Base-by-base conservation (phyloP, 225 moss, liverwort and hornwort genomes). In the Pseudisothecium myosuroides region DNA sequence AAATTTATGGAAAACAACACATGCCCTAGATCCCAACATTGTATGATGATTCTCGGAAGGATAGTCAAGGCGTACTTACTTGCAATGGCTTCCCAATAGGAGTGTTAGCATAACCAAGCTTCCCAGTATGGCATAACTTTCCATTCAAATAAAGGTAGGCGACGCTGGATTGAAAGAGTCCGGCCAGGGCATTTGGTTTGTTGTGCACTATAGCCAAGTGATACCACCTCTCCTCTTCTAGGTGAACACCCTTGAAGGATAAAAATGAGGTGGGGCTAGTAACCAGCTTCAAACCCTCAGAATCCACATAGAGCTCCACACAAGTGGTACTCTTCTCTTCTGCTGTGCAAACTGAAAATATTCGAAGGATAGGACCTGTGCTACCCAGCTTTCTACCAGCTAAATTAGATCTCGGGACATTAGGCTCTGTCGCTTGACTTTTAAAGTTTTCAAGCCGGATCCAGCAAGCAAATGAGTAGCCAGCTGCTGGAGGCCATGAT, bases 391-490 rank as follows among this genome's bases (percentile, higher is more conserved):
- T 91, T 89, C 92, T 94, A 87, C 88, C 92, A 72, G 88, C 67
- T 61, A 90, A 52, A 92, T 76, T 92, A 49, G 88, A 82, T 85
- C 62, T 91, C 63, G 54, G 58, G 82, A 82, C 71, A 91, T 45
- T 90, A 54, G 87, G 45, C 72, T 91, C 94, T 81, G 89, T 68
- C 43, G 43, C 68, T 95, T 91, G 93, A 75, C 65, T 92, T 67
- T 82, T 92, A 85, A 94, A 81, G 66, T 92, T 94, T 92, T 92
- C 91, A 88, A 96, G 92, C 43, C 97, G 94, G 67, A 99, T 91
- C 98, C 98, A 99, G 93, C 98, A 99, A 85, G 94, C 95, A 90
- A 97, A 99, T 50, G 98, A 97, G 90, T 99, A 99, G 68, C 98
- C 98, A 72, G 97, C 96, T 83, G 95, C 93, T 84, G 98, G 98